Evolutionary conservation across 2,329 filamentous ascomycete species (phyloP), one percentile per base, ranked within the genome.

Genomic region (Talaromyces sp.): DNA sequence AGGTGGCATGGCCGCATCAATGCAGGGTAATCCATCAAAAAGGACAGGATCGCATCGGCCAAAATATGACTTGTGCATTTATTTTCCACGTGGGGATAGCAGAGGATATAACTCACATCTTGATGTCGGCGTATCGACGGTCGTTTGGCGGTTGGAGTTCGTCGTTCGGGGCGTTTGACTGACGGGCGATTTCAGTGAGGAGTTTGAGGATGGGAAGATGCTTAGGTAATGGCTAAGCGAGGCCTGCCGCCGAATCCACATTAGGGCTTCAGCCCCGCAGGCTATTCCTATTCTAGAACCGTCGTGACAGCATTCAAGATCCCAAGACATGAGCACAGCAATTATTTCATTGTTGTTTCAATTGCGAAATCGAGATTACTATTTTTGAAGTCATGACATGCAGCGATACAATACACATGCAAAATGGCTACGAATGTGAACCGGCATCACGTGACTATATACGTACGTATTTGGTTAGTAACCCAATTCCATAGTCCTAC

Each of bases 61-160:
- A 56, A 61, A 58, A 64, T 58, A 63, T 48, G 62, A 67, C 59
- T 61, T 62, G 64, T 63, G 61, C 62, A 66, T 55, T 58, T 58
- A 46, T 58, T 59, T 35, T 54, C 31, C 29, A 52, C 54, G 38
- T 61, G 35, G 43, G 43, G 62, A 64, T 61, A 65, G 63, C 64
- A 58, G 67, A 66, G 65, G 68, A 68, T 70, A 71, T 66, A 58
- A 76, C 74, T 76, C 73, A 76, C 74, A 76, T 76, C 74, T 76
- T 75, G 73, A 75, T 72, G 74, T 75, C 74, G 74, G 74, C 72
- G 73, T 76, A 72, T 75, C 72, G 74, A 76, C 73, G 72, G 74
- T 75, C 74, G 73, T 75, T 75, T 73, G 57, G 74, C 73, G 73
- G 73, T 75, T 74, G 73, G 72, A 72, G 73, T 75, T 75, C 72